Conservation (phyloP, 192 early-diverging fungal species). For the Gonapodya sp. region DNA sequence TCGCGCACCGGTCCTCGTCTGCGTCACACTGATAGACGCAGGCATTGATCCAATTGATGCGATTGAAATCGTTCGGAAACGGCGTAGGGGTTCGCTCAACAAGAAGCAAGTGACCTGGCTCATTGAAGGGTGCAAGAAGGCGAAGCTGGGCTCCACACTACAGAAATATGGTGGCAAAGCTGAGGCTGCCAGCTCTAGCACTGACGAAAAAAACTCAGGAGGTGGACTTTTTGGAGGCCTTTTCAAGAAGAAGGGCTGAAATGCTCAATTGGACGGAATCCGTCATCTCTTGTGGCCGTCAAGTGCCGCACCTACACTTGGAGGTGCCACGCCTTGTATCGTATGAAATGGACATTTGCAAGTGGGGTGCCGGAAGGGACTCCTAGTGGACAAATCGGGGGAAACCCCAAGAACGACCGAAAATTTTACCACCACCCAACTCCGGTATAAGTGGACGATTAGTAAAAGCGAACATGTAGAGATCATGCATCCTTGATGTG, state of each 20-base stretch:
- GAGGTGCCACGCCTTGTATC: too few species aligned
- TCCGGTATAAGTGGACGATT: too few species aligned
- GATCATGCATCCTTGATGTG: too few species aligned
- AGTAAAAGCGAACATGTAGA: too few species aligned
- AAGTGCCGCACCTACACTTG: too few species aligned
- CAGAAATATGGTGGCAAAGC: constrained; percentile 1
- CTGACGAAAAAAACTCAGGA: not conserved
- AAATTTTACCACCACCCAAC: too few species aligned
- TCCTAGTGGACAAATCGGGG: too few species aligned
- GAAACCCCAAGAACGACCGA: too few species aligned
- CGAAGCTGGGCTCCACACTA: not conserved
- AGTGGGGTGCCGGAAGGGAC: too few species aligned
- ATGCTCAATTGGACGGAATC: too few species aligned
- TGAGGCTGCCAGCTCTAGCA: not conserved
- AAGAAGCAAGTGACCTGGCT: constrained; percentile 58
- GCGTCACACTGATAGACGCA: constrained; percentile 66
- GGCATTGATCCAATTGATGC: constrained; percentile 69
- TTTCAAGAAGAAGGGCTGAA: constrained; percentile 4
- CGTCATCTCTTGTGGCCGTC: too few species aligned
- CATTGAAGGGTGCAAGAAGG: constrained; percentile 2
- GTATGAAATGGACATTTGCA: too few species aligned
- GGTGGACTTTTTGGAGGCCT: constrained; percentile 7
- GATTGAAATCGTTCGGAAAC: constrained; percentile 59
- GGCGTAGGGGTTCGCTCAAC: constrained; percentile 71
- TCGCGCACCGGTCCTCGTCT: constrained; percentile 84